These are phyloP conservation scores for Cladosporium oxysporum DNA, from an alignment of 2,329 filamentous ascomycete species.

Conservation along the genomic window DNA sequence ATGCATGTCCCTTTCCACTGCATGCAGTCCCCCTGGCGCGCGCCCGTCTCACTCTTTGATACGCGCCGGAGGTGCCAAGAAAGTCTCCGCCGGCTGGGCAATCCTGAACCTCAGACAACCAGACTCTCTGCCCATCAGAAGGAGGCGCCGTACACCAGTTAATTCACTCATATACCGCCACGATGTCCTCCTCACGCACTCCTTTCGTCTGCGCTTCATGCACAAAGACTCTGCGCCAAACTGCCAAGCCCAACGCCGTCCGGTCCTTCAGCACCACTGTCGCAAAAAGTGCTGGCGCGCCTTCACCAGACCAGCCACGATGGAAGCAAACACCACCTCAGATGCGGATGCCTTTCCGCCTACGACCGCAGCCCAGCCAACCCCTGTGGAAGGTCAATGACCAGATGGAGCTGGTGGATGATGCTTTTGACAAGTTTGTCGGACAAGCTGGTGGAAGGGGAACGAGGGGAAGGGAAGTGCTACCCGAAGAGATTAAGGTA, in stretches of 20 bases:
- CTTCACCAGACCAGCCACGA: constrained; percentile 39
- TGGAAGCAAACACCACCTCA: constrained; percentile 52
- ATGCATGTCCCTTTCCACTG: background rate
- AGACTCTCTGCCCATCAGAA: constrained; percentile 16
- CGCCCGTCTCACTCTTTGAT: background rate
- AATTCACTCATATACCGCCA: background rate
- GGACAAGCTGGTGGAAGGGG: constrained; percentile 50
- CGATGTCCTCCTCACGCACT: constrained; percentile 28
- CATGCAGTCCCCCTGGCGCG: background rate
- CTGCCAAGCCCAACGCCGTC: constrained; percentile 26
- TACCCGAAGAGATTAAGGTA: constrained; percentile 82
- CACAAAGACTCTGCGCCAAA: constrained; percentile 28
- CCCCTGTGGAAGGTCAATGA: constrained; percentile 70
- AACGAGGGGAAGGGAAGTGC: constrained; percentile 63
- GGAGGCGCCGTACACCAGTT: background rate
- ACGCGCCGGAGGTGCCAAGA: constrained; percentile 14
- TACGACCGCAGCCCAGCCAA: constrained; percentile 60
- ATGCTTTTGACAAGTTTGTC: constrained; percentile 74
- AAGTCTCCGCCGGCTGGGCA: constrained; percentile 12
- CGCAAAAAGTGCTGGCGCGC: constrained; percentile 22
- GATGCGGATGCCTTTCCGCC: constrained; percentile 53
- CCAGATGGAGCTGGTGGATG: constrained; percentile 71
- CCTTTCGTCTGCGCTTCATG: constrained; percentile 37
- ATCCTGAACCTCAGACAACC: constrained; percentile 18
- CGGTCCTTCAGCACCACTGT: constrained; percentile 32